Percentiles rank a stretch among this genome's conserved stretches.
phyloP scores from a whole-genome alignment of 1,284 basidiomycete species.

The Omphalotus olearius region DNA sequence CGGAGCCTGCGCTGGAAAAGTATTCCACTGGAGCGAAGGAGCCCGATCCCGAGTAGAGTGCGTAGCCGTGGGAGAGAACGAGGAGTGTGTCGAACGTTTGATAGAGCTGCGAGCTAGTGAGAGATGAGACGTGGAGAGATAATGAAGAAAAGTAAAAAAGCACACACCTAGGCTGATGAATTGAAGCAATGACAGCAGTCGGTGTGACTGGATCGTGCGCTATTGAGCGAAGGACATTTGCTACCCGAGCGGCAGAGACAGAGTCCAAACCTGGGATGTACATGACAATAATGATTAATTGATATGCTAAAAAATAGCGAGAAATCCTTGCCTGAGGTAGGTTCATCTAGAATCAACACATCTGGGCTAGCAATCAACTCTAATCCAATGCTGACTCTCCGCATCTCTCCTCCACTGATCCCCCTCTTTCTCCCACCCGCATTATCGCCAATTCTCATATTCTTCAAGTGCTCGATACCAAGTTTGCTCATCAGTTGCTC shows the following conservation, averaged over 20 bases:
- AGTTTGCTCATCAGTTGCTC: slow-evolving; percentile 70
- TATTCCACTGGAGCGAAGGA: slow-evolving; percentile 60
- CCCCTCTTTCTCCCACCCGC: slow-evolving; percentile 70
- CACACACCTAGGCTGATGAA: slow-evolving; percentile 78
- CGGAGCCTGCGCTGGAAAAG: slow-evolving; percentile 43
- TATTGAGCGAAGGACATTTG: slow-evolving; percentile 70
- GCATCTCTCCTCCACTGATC: slow-evolving; percentile 85
- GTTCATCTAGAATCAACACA: slow-evolving; percentile 80
- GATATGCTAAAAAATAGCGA: not conserved
- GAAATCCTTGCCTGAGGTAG: slow-evolving; percentile 58
- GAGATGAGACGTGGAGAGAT: not conserved
- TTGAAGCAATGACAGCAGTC: slow-evolving; percentile 80
- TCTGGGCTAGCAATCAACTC: slow-evolving; percentile 80
- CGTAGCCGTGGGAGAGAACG: slow-evolving; percentile 71
- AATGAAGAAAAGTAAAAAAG: not conserved
- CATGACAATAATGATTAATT: slow-evolving; percentile 5
- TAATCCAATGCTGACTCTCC: slow-evolving; percentile 80
- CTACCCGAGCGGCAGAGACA: slow-evolving; percentile 78
- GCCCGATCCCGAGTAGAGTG: slow-evolving; percentile 80
- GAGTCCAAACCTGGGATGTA: slow-evolving; percentile 65
- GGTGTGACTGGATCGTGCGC: slow-evolving; percentile 65
- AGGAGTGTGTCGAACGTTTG: slow-evolving; percentile 81
- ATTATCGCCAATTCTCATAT: slow-evolving; percentile 67
- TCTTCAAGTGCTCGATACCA: slow-evolving; percentile 65
- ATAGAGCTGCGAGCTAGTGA: slow-evolving; percentile 70